A percentile compares a stretch with the other conserved stretches of the same genome.
These are phyloP conservation scores for Fagopyrum esculentum DNA, from an alignment of 148 eudicot genomes.

Conservation along the genomic window DNA sequence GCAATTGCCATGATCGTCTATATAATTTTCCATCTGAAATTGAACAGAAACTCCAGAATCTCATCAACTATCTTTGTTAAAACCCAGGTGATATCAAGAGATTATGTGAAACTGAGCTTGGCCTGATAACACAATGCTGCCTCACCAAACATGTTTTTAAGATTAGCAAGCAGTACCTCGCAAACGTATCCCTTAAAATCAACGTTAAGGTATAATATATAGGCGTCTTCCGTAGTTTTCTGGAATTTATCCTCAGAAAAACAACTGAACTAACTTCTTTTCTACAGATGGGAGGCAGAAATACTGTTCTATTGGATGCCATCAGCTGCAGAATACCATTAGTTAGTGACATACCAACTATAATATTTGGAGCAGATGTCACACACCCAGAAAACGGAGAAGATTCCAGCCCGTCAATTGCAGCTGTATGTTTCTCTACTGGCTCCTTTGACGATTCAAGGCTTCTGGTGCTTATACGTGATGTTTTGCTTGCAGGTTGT, in stretches of 20 bases:
- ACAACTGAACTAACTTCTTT: background rate
- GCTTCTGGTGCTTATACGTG: background rate
- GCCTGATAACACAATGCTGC: conserved; percentile 77
- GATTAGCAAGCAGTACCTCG: conserved; percentile 67
- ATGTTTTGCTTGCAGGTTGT: conserved; percentile 41
- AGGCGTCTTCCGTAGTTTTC: background rate
- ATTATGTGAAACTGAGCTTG: conserved; percentile 72
- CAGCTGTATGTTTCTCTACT: conserved; percentile 37
- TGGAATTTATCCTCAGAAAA: background rate
- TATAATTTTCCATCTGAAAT: background rate
- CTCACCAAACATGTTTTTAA: conserved; percentile 56
- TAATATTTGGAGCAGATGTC: conserved; percentile 87
- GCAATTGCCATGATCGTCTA: background rate
- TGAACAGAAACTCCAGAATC: background rate
- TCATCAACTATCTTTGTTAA: background rate
- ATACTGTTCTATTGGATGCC: conserved; percentile 69
- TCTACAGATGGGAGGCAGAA: conserved; percentile 68
- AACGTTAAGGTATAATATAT: conserved; percentile 28
- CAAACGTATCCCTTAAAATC: conserved; percentile 77
- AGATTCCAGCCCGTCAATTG: conserved; percentile 67
- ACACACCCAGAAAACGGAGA: conserved; percentile 88
- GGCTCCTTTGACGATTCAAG: background rate
- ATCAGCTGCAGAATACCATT: conserved; percentile 63
- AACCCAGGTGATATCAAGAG: conserved; percentile 56
- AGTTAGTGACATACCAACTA: conserved; percentile 72